phyloP scores from a whole-genome alignment of 768 basidiomycete species.

The Phlebiopsis gigantea region DNA sequence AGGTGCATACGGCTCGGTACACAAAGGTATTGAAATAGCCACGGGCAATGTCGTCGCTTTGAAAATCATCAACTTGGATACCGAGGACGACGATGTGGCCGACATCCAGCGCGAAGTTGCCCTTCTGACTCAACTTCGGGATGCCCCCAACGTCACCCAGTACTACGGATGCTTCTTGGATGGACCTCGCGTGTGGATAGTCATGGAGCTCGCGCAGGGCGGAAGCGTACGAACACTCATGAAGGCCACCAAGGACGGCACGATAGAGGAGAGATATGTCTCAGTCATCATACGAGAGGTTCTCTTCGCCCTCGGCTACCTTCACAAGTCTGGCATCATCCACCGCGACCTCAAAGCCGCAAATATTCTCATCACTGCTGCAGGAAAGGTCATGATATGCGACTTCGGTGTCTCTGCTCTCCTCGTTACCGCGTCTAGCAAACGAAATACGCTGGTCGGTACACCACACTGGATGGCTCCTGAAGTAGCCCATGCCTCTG shows the following conservation, averaged over 20 bases:
- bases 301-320: slow-evolving; percentile 78
- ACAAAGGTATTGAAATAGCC: slow-evolving; percentile 80
- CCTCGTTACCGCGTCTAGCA: slow-evolving; percentile 76
- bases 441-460: slow-evolving; percentile 93
- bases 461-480: slow-evolving; percentile 99
- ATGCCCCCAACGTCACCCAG: slow-evolving; percentile 86
- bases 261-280: slow-evolving; percentile 86
- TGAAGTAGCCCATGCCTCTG: slow-evolving; percentile 85
- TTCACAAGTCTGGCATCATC: slow-evolving; percentile 92
- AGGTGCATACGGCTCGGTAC: slow-evolving; percentile 94
- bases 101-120: slow-evolving; percentile 97
- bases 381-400: slow-evolving; percentile 91
- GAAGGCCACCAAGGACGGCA: slow-evolving; percentile 72
- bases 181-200: slow-evolving; percentile 96
- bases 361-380: slow-evolving; percentile 85
- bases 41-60: slow-evolving; percentile 90
- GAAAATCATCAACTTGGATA: slow-evolving; percentile 99
- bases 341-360: slow-evolving; percentile 98
- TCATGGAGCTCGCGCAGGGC: slow-evolving; percentile 96
- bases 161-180: slow-evolving; percentile 97
- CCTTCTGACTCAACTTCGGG: slow-evolving; percentile 82
- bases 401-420: slow-evolving; percentile 98
- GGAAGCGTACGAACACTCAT: slow-evolving; percentile 92
- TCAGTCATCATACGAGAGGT: slow-evolving; percentile 88
- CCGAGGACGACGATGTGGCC: slow-evolving; percentile 90